These are phyloP conservation scores for Hypoxylon sp. DNA, from an alignment of 2,329 filamentous ascomycete genomes.

Conservation along the genomic window DNA sequence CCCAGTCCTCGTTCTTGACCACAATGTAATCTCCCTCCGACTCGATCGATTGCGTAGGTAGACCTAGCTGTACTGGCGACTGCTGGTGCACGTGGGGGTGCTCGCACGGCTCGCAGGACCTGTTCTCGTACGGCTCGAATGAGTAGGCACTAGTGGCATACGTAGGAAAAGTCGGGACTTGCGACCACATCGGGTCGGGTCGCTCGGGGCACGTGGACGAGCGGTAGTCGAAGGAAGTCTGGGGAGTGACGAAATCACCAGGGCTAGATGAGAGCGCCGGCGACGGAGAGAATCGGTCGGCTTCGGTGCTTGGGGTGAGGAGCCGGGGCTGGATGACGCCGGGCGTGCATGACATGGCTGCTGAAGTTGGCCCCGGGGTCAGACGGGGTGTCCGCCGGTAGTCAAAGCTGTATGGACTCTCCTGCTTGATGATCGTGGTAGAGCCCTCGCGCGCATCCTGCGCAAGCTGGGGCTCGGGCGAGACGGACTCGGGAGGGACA, in stretches of 20 bases:
- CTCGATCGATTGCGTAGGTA: constrained; percentile 41
- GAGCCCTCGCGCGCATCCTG: constrained; percentile 36
- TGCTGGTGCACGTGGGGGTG: constrained; percentile 45
- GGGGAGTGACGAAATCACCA: constrained; percentile 45
- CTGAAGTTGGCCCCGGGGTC: constrained; percentile 39
- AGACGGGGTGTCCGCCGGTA: constrained; percentile 39
- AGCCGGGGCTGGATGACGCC: constrained; percentile 48
- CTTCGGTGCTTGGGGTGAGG: constrained; percentile 63
- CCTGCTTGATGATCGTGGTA: constrained; percentile 50
- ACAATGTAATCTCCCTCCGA: constrained; percentile 40
- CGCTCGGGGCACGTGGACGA: constrained; percentile 44
- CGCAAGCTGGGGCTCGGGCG: constrained; percentile 29
- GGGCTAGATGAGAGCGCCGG: constrained; percentile 46
- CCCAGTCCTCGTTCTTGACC: constrained; percentile 50
- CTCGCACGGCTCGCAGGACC: constrained; percentile 44
- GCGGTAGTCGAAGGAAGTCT: constrained; percentile 44
- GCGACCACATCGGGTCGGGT: constrained; percentile 41
- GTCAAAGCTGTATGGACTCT: constrained; percentile 46
- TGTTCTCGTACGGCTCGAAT: constrained; percentile 48
- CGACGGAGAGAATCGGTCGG: constrained; percentile 49
- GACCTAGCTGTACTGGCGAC: constrained; percentile 36
- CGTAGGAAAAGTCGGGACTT: constrained; percentile 49
- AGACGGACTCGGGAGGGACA: neutral
- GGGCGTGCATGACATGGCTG: constrained; percentile 41
- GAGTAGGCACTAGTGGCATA: constrained; percentile 54